phyloP scores from a whole-genome alignment of 2,329 filamentous ascomycete species.

The Botrytis fragariae region DNA sequence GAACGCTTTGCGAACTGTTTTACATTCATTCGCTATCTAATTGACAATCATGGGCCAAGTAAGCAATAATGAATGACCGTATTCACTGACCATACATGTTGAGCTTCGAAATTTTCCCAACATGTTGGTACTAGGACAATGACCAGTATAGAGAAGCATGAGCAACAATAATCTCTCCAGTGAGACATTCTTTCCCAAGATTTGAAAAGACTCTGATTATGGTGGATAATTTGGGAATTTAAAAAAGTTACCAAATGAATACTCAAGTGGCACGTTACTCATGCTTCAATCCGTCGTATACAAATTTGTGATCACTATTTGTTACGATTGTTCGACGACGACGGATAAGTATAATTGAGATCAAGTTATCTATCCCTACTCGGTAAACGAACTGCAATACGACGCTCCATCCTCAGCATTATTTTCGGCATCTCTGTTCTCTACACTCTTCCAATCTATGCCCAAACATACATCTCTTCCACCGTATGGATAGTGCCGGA shows the following conservation, averaged over 20 bases:
- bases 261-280: not conserved
- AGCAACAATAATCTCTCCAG: not conserved
- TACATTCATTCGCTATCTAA: not conserved
- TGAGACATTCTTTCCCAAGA: not conserved
- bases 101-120: not conserved
- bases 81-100: not conserved
- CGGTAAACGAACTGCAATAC: not conserved
- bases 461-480: not conserved
- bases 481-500: conserved; percentile 6
- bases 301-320: not conserved
- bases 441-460: not conserved
- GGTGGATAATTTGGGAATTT: not conserved
- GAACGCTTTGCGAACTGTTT: no score
- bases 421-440: not conserved
- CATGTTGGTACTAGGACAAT: not conserved
- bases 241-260: not conserved
- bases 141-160: not conserved
- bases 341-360: not conserved
- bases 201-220: not conserved
- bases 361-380: no score
- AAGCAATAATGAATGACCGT: not conserved
- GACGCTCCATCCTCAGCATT: not conserved
- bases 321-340: not conserved
- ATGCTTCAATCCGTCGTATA: not conserved
- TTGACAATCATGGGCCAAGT: not conserved